Conservation (phyloP, 352 stramenopile genomes). For the Blastocystis sp. region DNA sequence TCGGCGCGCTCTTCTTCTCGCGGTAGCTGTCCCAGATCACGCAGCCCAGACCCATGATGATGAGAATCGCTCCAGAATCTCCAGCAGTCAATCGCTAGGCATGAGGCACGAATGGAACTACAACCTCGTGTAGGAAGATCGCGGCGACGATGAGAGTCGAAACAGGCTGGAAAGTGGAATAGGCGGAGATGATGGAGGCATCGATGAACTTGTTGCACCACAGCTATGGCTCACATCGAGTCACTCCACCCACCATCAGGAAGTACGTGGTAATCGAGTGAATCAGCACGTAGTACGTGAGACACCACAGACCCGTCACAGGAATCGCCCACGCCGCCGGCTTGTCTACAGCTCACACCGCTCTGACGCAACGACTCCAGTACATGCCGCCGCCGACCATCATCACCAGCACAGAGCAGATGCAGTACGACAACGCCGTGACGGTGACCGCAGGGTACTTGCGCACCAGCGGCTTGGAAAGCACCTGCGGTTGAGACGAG, state of each 20-base stretch:
- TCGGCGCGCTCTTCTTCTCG: not conserved
- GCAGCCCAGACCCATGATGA: constrained; percentile 12
- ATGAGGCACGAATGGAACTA: not conserved
- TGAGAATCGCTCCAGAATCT: constrained; percentile 31
- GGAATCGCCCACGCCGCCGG: constrained; percentile 46
- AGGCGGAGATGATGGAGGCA: constrained; percentile 57
- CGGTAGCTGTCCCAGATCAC: constrained; percentile 49
- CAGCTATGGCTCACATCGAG: not conserved
- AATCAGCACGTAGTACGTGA: constrained; percentile 63
- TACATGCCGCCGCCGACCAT: constrained; percentile 12
- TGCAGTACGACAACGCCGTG: constrained; percentile 28
- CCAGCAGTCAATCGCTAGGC: constrained; percentile 1
- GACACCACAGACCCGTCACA: constrained; percentile 25
- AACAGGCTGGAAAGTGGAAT: constrained; percentile 66
- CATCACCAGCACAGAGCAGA: constrained; percentile 58
- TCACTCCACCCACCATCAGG: constrained; percentile 51
- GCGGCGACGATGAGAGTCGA: constrained; percentile 16
- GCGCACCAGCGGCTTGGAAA: constrained; percentile 52
- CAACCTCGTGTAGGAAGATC: constrained; percentile 49
- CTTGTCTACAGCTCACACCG: not conserved
- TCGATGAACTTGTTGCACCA: constrained; percentile 68
- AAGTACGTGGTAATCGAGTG: constrained; percentile 52
- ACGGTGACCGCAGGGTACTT: constrained; percentile 31
- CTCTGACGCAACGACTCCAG: not conserved
- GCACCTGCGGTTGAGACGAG: not conserved